Conservation (phyloP, 1,139 yeast genomes). For the Magnusiomyces suaveolens region DNA sequence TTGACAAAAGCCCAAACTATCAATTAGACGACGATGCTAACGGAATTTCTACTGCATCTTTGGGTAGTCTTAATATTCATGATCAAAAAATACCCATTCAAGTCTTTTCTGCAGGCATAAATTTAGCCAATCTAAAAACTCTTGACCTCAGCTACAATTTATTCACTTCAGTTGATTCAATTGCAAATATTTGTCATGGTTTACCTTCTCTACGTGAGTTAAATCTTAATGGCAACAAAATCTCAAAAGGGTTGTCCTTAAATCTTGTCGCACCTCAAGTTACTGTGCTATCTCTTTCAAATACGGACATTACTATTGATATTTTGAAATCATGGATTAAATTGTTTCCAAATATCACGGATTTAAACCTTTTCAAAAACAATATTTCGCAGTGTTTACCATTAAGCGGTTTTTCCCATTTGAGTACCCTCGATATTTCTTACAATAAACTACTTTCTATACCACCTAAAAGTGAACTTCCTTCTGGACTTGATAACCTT, state of each 20-base stretch:
- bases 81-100: conserved; percentile 6
- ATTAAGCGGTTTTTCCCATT: conserved; percentile 2
- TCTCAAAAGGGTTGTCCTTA: conserved; percentile 22
- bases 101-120: neutral
- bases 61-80: conserved; percentile 35
- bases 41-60: conserved; percentile 41
- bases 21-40: conserved; percentile 40
- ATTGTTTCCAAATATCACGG: conserved; percentile 39
- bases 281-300: conserved; percentile 31
- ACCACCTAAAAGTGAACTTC: conserved; percentile 25
- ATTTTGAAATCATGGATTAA: conserved; percentile 30
- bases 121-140: conserved; percentile 30
- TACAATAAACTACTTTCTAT: conserved; percentile 34
- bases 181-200: conserved; percentile 34
- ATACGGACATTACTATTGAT: conserved; percentile 28
- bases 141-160: conserved; percentile 61
- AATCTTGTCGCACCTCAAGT: conserved; percentile 16
- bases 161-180: conserved; percentile 35
- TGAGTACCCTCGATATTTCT: conserved; percentile 39
- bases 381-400: conserved; percentile 15
- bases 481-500: conserved; percentile 11
- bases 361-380: conserved; percentile 45
- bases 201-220: conserved; percentile 38
- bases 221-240: conserved; percentile 56
- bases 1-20: conserved; percentile 54